Conservation (phyloP, 1,284 basidiomycete genomes). For the Cutaneotrichosporon sp. region DNA sequence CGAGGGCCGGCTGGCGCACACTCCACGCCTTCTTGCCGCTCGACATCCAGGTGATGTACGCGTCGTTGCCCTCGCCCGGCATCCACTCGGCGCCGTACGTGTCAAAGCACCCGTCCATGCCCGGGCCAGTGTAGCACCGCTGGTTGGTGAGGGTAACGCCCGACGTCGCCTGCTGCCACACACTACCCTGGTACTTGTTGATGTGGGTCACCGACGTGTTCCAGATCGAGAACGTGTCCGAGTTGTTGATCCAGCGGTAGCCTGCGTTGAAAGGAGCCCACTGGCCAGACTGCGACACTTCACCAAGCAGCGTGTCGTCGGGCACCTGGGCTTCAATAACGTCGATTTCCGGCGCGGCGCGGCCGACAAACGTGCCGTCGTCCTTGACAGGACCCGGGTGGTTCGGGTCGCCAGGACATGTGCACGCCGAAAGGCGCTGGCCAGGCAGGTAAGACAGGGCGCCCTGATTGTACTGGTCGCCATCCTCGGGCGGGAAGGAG, state of each 20-base stretch:
- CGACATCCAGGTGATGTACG: constrained; percentile 77
- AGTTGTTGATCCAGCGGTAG: constrained; percentile 40
- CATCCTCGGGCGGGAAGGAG: constrained; percentile 28
- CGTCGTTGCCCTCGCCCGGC: constrained; percentile 51
- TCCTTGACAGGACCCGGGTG: constrained; percentile 69
- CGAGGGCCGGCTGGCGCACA: constrained; percentile 64
- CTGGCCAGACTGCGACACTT: constrained; percentile 44
- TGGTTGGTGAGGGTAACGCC: constrained; percentile 34
- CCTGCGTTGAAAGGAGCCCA: constrained; percentile 46
- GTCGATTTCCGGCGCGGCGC: constrained; percentile 81
- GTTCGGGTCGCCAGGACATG: constrained; percentile 60
- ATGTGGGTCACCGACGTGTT: constrained; percentile 50
- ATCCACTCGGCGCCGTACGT: constrained; percentile 64
- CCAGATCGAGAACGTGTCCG: constrained; percentile 50
- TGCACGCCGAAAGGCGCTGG: constrained; percentile 73
- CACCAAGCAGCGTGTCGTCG: constrained; percentile 23
- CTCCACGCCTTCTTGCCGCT: constrained; percentile 67
- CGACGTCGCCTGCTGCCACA: constrained; percentile 58
- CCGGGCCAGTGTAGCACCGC: constrained; percentile 38
- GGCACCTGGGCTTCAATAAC: constrained; percentile 63
- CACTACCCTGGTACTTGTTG: constrained; percentile 56
- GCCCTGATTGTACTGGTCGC: constrained; percentile 17
- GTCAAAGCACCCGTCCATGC: constrained; percentile 51
- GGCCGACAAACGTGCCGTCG: constrained; percentile 69
- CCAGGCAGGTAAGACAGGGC: constrained; percentile 63